Base-by-base conservation (phyloP, 495 filamentous ascomycete genomes). In the Xylaria scruposa region DNA sequence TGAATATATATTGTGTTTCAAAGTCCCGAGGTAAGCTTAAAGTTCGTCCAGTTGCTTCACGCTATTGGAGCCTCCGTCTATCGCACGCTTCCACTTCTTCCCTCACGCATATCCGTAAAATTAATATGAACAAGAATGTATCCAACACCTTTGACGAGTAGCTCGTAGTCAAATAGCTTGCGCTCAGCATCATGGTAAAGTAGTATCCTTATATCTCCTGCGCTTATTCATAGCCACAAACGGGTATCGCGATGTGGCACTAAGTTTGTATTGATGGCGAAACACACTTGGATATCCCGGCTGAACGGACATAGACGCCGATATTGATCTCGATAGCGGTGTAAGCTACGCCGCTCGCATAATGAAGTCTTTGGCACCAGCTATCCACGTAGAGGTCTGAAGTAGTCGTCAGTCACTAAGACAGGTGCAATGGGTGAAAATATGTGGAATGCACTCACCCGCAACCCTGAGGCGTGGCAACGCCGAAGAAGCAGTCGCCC, bases 401-500 rank as follows among this genome's bases (percentile, higher is more conserved):
- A 31, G 13, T 17, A 24, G 29, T 49, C 46, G 63, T 74, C 31
- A 70, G 67, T 62, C 36, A 17, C 3, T n/a, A n/a, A n/a, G n/a
- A n/a, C n/a, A n/a, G n/a, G n/a, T n/a, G n/a, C n/a, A n/a, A n/a
- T n/a, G n/a, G n/a, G n/a, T n/a, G n/a, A 31, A 29, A 10, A 29
- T 29, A 10, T 29, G 53, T 42, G 38, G 29, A 31, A 31, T 31
- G 29, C 61, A 82, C 83, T 72, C 65, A 86, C 84, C 78, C 84
- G 81, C 85, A 86, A 49, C 85, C 84, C 68, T 76, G 75, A 26
- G 84, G 85, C 15, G 85, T 86, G 0, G 79, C 78, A n/a, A 84
- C 78, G 60, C 85, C 85, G 72, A 85, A 85, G 78, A 81, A 85
- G 73, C 85, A 86, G 72, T 86, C 85, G 29, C 79, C 83, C 24